These are phyloP conservation scores for Kwoniella dendrophila DNA, from an alignment of 768 basidiomycete genomes.

Conservation along the genomic window DNA sequence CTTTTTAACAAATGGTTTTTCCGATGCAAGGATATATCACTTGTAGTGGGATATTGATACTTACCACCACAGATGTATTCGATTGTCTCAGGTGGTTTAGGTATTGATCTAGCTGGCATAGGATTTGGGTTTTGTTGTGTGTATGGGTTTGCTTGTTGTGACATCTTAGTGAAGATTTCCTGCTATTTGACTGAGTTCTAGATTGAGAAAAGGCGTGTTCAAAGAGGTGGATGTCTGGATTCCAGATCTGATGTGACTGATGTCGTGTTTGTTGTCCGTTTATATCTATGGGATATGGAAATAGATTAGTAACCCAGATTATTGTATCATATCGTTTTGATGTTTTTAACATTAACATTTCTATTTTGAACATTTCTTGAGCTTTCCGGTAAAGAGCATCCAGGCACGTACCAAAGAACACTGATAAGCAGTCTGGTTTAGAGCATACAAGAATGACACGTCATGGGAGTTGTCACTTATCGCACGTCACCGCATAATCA, in stretches of 20 bases:
- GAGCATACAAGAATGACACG: background rate
- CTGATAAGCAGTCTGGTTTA: background rate
- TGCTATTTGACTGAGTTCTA: too few species aligned
- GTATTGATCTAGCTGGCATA: conserved; percentile 32
- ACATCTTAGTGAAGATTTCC: conserved; percentile 23
- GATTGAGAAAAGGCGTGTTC: too few species aligned
- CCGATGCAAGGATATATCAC: too few species aligned
- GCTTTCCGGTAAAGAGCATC: too few species aligned
- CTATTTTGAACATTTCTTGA: conserved; percentile 7
- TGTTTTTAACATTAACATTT: background rate
- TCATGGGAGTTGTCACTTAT: background rate
- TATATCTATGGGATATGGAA: too few species aligned
- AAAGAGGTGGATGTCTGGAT: too few species aligned
- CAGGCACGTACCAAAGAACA: background rate
- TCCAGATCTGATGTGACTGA: too few species aligned
- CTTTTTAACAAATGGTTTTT: too few species aligned
- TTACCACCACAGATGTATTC: conserved; percentile 50
- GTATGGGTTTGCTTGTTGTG: conserved; percentile 31
- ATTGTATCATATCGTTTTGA: too few species aligned
- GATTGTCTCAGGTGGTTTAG: conserved; percentile 38
- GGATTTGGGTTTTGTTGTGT: conserved; percentile 45
- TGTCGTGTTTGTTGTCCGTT: too few species aligned
- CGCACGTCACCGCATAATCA: conserved; percentile 13
- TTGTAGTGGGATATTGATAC: conserved; percentile 3
- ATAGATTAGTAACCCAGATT: too few species aligned